Evolutionary conservation across 768 basidiomycete genomes (phyloP), one percentile per base, ranked within the genome.

Genomic region (Mycena latifolia): DNA sequence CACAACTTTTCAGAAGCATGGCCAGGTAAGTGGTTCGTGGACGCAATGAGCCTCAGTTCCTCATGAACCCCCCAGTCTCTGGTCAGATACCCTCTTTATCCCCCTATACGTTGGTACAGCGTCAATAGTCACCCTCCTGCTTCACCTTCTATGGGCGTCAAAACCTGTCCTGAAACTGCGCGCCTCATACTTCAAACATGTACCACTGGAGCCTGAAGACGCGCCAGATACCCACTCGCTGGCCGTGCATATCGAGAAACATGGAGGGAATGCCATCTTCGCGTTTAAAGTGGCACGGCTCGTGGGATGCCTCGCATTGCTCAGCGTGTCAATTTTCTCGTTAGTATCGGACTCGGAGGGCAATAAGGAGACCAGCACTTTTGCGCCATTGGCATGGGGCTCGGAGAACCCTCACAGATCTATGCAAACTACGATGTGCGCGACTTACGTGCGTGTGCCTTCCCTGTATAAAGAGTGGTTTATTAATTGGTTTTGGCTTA

Each of bases 211-310:
- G 46, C 29, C 47, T 25, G 39, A 63, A 41, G 10, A 39, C 25
- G 20, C 52, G 31, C 28, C 47, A 29, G 31, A 20, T 56, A 15
- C 14, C 33, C 37, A 29, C 22, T 66, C 69, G 0, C n/a, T 63
- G 24, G 33, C 52, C 8, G 45, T n/a, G 4, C 66, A 68, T 56
- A 48, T 76, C 24, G 52, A 57, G 17, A 41, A 51, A 11, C 72
- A 72, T 55, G 74, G 75, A 5, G 75, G 73, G n/a, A 27, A 41
- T 12, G 57, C 64, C 43, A 73, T 76, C 41, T 75, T 70, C 47
- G 66, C 54, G 25, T 72, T 71, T 67, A 72, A 72, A 29, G 27
- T 67, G 2, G 72, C 72, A 31, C 67, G 74, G 54, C 62, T 74
- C 20, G 43, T 65, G 5, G 69, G 71, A 7, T 73, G 72, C 63